These are phyloP conservation scores for Kodamaea nitidulidarum DNA, from an alignment of 805 yeast species.

Conservation along the genomic window DNA sequence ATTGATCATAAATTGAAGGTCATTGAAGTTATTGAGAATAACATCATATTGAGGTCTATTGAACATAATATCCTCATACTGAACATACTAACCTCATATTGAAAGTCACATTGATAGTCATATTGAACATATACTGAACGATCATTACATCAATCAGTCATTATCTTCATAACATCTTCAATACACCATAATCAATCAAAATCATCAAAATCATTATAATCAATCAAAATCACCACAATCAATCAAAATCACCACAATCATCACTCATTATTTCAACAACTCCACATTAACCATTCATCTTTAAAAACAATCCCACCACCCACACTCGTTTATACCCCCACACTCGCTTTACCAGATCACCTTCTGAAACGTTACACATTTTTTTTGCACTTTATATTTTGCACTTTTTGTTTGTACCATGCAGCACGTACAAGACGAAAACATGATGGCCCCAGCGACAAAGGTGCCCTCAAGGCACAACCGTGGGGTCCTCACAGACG, in stretches of 20 bases:
- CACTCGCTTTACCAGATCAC: not conserved
- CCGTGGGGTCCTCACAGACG: conserved; percentile 2
- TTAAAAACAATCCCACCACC: no score
- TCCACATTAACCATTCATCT: no score
- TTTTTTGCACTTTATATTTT: not conserved
- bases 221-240: not conserved
- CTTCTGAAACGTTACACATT: not conserved
- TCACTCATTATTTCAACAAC: no score
- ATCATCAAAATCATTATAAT: not conserved
- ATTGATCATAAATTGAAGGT: no score
- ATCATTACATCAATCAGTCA: not conserved
- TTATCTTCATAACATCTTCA: not conserved
- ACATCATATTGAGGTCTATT: no score
- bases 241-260: no score
- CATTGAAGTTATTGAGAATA: no score
- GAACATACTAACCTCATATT: no score
- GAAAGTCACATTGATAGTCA: no score
- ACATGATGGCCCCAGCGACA: not conserved
- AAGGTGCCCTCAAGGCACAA: not conserved
- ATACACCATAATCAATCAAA: not conserved
- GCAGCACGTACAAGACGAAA: conserved; percentile 1
- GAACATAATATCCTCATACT: no score
- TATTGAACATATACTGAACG: not conserved
- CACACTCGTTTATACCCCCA: no score
- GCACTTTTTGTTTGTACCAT: conserved; percentile 1